Evolutionary conservation across 228 moss, liverwort and hornwort species (phyloP), one percentile per base, ranked within the genome.

Genomic region (Sphagnum fallax): DNA sequence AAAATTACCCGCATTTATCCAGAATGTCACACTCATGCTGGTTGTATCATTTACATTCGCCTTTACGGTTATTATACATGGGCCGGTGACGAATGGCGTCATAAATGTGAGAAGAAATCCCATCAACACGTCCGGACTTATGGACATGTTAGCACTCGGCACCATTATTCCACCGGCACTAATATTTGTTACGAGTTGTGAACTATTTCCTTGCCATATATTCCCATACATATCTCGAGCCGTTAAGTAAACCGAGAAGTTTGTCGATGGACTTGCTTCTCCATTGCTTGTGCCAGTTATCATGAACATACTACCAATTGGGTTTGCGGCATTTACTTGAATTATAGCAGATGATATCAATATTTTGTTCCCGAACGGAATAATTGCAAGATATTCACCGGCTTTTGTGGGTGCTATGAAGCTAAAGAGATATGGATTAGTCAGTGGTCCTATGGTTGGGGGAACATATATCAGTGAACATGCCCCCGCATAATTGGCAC

Each of bases 141-240:
- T 64, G 48, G 65, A 5, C 10, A 62, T 68, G 5, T 48, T 14
- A 7, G 67, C 47, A 9, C 52, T 13, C 0, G 67, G 68, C 53
- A 71, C 74, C 1, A 1, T 73, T 2, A 67, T 9, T 15, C 69
- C 74, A 57, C 75, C 50, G 4, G 4, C 57, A 0, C 9, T 59
- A 16, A 81, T 76, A 0, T 70, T 74, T 51, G 77, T 47, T 4
- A 15, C n/a, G n/a, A 79, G 75, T 61, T 58, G 79, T 4, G 51
- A 73, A 49, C 69, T 79, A 52, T 83, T 73, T 5, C 71, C 75
- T 77, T 71, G 68, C 77, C 84, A 74, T 10, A 82, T 61, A 53
- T 87, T 87, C n/a, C 81, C 79, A 52, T 74, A 87, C 57, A 0
- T 48, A 53, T 87, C 84, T 52, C 75, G 62, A 0, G 81, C 68